A percentile compares a stretch with the other conserved stretches of the same genome.
phyloP scores from a whole-genome alignment of 148 eudicot species.

The Bassia scoparia region DNA sequence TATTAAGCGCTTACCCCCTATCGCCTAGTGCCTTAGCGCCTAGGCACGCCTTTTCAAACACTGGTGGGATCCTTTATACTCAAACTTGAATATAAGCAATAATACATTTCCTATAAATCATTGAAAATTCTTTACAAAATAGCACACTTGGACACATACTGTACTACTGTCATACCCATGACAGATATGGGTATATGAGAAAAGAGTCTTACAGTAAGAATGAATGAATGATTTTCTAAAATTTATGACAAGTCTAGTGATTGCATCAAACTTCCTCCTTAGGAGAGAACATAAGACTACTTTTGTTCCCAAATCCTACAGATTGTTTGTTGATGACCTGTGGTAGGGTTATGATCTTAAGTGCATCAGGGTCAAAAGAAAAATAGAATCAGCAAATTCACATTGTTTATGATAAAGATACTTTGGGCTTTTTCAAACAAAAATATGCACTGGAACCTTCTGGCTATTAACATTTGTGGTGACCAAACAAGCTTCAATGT shows the following conservation, averaged over 20 bases:
- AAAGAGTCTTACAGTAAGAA: not conserved
- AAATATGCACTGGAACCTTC: not conserved
- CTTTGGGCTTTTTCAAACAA: not conserved
- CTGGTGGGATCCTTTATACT: too few species aligned
- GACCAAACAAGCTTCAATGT: not conserved
- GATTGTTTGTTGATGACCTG: too few species aligned
- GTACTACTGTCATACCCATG: too few species aligned
- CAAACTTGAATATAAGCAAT: too few species aligned
- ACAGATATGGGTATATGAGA: too few species aligned
- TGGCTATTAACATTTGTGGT: not conserved
- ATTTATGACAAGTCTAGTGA: not conserved
- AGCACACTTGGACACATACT: too few species aligned
- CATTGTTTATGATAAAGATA: not conserved
- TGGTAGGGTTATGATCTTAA: not conserved
- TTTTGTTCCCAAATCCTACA: not conserved
- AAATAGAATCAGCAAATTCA: not conserved
- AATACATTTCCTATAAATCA: too few species aligned
- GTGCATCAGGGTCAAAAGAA: not conserved
- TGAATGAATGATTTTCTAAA: not conserved
- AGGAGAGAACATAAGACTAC: not conserved
- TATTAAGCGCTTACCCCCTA: too few species aligned
- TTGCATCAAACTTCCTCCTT: not conserved
- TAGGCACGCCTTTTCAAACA: too few species aligned
- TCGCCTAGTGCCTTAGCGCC: too few species aligned
- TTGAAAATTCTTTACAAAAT: too few species aligned